A percentile compares a stretch with the other conserved stretches of the same genome.
Evolutionary conservation across 2,329 filamentous ascomycete genomes (phyloP).

Genomic region (Diaporthe caulivora): DNA sequence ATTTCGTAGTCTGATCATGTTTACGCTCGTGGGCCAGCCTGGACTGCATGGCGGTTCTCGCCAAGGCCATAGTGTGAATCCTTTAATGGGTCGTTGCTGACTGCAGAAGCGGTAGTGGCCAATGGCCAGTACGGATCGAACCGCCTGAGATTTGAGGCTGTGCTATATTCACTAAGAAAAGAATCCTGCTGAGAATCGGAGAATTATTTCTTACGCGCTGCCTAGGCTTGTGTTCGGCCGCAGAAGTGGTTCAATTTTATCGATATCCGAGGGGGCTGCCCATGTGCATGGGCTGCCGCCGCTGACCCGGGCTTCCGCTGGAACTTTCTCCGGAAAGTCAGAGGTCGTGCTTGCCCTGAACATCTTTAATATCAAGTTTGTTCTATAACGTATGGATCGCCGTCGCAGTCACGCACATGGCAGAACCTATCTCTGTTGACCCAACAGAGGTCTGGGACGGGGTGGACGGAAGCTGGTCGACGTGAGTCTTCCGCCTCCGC

Average conservation of each 20-base stretch:
- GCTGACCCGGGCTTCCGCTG: neutral
- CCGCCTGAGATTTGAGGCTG: constrained; percentile 20
- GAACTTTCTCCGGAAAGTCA: neutral
- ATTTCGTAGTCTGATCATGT: constrained; percentile 7
- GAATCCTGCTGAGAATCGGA: constrained; percentile 21
- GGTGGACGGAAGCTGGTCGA: constrained; percentile 18
- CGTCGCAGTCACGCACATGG: neutral
- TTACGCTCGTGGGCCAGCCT: constrained; percentile 17
- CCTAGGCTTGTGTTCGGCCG: constrained; percentile 14
- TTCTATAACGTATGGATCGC: neutral
- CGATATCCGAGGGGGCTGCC: constrained; percentile 9
- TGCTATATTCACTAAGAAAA: constrained; percentile 17
- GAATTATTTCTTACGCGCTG: constrained; percentile 26
- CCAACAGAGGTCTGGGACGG: constrained; percentile 16
- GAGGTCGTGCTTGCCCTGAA: neutral
- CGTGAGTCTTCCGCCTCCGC: neutral
- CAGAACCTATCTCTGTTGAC: constrained; percentile 22
- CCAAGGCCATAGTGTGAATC: constrained; percentile 27
- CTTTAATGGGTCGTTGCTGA: constrained; percentile 18
- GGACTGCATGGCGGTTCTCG: constrained; percentile 5
- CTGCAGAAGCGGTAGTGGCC: constrained; percentile 9
- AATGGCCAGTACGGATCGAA: neutral
- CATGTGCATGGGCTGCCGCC: neutral
- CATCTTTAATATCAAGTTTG: neutral
- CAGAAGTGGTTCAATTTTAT: constrained; percentile 12